A percentile compares a stretch with the other conserved stretches of the same genome.
phyloP scores from a whole-genome alignment of 1,284 basidiomycete genomes.

The Xerocomus minutiporus region DNA sequence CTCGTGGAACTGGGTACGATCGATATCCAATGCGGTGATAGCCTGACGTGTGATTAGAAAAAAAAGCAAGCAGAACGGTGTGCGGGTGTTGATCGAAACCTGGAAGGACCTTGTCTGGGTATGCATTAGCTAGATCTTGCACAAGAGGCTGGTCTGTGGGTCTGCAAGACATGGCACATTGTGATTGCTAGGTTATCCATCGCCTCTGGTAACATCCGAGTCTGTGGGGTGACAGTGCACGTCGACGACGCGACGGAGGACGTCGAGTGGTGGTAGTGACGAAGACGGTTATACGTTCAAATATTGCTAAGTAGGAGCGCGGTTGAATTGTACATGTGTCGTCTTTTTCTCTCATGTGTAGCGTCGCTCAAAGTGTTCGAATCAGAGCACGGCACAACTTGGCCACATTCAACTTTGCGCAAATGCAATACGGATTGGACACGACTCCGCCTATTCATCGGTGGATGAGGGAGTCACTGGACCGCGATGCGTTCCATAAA shows the following conservation, averaged over 20 bases:
- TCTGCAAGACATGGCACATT: constrained; percentile 70
- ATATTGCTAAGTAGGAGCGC: neutral
- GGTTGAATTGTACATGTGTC: no score
- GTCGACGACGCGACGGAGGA: constrained; percentile 65
- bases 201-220: constrained; percentile 43
- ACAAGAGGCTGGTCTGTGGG: constrained; percentile 62
- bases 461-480: constrained; percentile 44
- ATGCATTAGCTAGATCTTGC: constrained; percentile 49
- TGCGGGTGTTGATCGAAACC: constrained; percentile 57
- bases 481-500: constrained; percentile 62
- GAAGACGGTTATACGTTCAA: constrained; percentile 1
- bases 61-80: constrained; percentile 1
- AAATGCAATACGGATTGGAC: constrained; percentile 39
- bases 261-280: constrained; percentile 21
- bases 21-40: constrained; percentile 72
- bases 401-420: constrained; percentile 1
- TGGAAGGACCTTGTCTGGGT: constrained; percentile 66
- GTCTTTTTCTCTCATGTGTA: constrained; percentile 15
- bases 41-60: constrained; percentile 40
- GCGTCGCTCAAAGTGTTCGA: constrained; percentile 9
- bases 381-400: constrained; percentile 2
- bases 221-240: constrained; percentile 82
- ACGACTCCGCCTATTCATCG: constrained; percentile 51
- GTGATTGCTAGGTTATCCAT: constrained; percentile 54
- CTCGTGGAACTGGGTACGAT: constrained; percentile 42